Evolutionary conservation across 129 eudicot genomes (phyloP).

Genomic region (Tanacetum coccineum): DNA sequence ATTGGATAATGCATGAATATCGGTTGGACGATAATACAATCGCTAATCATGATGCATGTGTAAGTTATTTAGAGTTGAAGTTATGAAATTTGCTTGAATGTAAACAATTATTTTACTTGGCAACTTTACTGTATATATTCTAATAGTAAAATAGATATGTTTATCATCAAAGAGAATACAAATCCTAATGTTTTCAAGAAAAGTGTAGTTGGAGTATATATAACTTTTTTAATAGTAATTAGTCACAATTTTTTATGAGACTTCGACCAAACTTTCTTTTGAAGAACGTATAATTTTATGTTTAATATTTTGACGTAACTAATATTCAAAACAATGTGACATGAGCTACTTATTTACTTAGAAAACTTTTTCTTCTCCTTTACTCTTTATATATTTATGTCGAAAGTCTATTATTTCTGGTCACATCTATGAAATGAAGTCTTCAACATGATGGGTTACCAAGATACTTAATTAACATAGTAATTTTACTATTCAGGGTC

Average conservation of each 20-base stretch:
- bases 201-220: too few species aligned
- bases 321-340: too few species aligned
- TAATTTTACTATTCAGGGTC: constrained; percentile 15
- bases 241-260: too few species aligned
- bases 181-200: too few species aligned
- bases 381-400: background rate
- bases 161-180: too few species aligned
- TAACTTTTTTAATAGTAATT: too few species aligned
- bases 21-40: constrained; percentile 42
- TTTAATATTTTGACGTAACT: constrained; percentile 5
- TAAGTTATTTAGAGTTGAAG: constrained; percentile 17
- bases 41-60: constrained; percentile 29
- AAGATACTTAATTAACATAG: background rate
- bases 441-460: constrained; percentile 11
- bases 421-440: background rate
- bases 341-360: too few species aligned
- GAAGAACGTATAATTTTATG: background rate
- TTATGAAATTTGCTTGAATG: background rate
- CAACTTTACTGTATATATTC: too few species aligned
- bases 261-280: background rate
- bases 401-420: background rate
- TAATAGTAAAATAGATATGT: too few species aligned
- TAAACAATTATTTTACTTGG: constrained; percentile 2
- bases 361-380: too few species aligned
- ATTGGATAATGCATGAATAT: constrained; percentile 79